These are phyloP conservation scores for Ophiocordyceps polyrhachis-furcata DNA, from an alignment of 2,329 filamentous ascomycete species.

Conservation along the genomic window DNA sequence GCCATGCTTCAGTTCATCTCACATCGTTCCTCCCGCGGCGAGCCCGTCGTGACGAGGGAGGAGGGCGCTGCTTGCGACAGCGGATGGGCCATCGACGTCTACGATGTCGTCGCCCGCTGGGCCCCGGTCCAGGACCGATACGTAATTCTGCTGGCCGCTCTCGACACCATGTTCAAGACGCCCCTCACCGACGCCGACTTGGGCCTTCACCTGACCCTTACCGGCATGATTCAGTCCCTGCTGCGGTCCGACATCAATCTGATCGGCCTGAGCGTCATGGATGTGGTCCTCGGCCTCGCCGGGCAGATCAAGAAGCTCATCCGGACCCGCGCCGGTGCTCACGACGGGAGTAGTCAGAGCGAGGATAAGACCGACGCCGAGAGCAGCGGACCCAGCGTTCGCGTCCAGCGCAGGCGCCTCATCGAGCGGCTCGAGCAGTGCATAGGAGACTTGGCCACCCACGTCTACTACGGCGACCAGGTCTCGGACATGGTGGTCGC, in stretches of 20 bases:
- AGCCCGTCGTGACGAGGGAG: slow-evolving; percentile 31
- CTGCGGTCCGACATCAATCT: slow-evolving; percentile 79
- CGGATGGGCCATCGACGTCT: slow-evolving; percentile 69
- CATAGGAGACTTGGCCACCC: slow-evolving; percentile 79
- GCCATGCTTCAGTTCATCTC: slow-evolving; percentile 60
- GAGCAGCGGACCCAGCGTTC: slow-evolving; percentile 10
- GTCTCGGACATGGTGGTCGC: slow-evolving; percentile 84
- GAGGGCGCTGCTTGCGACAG: slow-evolving; percentile 23
- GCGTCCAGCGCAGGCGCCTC: slow-evolving; percentile 39
- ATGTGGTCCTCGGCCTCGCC: slow-evolving; percentile 70
- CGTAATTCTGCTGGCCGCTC: slow-evolving; percentile 64
- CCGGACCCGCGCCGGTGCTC: slow-evolving; percentile 31
- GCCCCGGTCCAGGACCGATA: slow-evolving; percentile 89
- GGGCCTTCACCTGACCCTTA: slow-evolving; percentile 54
- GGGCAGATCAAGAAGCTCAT: slow-evolving; percentile 66
- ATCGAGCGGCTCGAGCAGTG: slow-evolving; percentile 57
- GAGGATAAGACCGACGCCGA: slow-evolving; percentile 16
- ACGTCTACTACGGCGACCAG: slow-evolving; percentile 94
- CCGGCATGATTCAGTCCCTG: slow-evolving; percentile 63
- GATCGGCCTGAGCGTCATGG: slow-evolving; percentile 92
- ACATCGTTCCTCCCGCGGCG: slow-evolving; percentile 32
- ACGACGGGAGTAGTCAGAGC: slow-evolving; percentile 11
- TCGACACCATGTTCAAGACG: slow-evolving; percentile 55
- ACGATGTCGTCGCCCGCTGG: slow-evolving; percentile 67
- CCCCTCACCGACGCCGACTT: slow-evolving; percentile 53